Evolutionary conservation across 2,329 filamentous ascomycete genomes (phyloP), one percentile per base, ranked within the genome.

Genomic region (Herpotrichia juniperi): DNA sequence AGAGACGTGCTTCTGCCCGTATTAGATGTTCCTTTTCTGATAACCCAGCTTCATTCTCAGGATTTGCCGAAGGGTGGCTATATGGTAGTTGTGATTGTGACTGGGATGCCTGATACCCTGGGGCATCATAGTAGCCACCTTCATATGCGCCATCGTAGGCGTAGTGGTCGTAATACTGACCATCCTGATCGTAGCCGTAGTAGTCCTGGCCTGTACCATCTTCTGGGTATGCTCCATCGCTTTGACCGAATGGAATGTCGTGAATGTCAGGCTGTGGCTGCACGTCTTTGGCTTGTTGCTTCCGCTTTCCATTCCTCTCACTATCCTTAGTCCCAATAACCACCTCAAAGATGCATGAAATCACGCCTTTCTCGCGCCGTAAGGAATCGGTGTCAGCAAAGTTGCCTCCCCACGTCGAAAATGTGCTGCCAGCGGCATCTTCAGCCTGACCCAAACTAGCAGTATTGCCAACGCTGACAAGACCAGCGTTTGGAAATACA

Each of bases 381-480:
- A 97, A 85, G 42, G 88, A 85, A 58, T 94, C 88, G 0, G 94
- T 99, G 61, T 97, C 92, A 35, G 96, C 83, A 56, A 97, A 91
- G 54, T 87, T 87, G 6, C 87, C 82, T 34, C 81, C 82, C 79
- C 80, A 86, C 10, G 81, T 78, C 6, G 80, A 77, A 44, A 83
- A 71, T 45, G 80, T 76, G 54, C 77, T 78, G 5, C 76, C 64
- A 49, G 75, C 76, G 17, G 69, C 66, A 57, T 71, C 75, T 12
- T 74, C 73, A 12, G 58, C 26, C 22, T 64, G 56, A 22, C 59
- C 58, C 21, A 60, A 56, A n/a, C 56, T 65, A 53, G 71, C 76
- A 39, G 54, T 72, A 76, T 51, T 66, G 74, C 22, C 73, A 40
- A 64, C 77, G 60, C 59, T 81, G 68, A 77, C 84, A 62, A 83